These are phyloP conservation scores for Candida incommunis DNA, from an alignment of 805 yeast genomes.

Conservation along the genomic window DNA sequence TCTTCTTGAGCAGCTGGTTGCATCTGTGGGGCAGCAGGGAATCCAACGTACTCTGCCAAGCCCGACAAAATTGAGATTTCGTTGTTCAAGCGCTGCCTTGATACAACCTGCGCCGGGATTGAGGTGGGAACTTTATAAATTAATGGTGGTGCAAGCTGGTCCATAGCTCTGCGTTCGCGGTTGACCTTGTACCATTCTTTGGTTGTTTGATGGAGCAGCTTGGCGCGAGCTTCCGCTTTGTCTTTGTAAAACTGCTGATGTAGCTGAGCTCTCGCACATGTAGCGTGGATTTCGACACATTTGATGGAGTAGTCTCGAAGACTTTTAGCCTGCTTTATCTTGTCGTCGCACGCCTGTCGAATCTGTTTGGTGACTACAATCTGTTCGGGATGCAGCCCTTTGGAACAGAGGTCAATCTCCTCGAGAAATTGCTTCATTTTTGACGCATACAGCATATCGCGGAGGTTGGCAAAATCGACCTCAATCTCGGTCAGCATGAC, in stretches of 20 bases:
- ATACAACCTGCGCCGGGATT: constrained; percentile 40
- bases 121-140: constrained; percentile 27
- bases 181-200: constrained; percentile 85
- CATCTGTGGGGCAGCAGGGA: constrained; percentile 72
- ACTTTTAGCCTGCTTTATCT: constrained; percentile 35
- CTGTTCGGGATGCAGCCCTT: constrained; percentile 87
- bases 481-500: constrained; percentile 69
- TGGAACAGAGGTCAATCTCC: constrained; percentile 74
- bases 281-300: constrained; percentile 69
- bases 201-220: constrained; percentile 59
- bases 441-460: constrained; percentile 77
- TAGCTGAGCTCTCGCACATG: constrained; percentile 60
- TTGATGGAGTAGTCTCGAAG: constrained; percentile 51
- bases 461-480: constrained; percentile 66
- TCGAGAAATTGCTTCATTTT: constrained; percentile 62
- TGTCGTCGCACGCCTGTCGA: constrained; percentile 59
- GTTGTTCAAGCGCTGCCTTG: constrained; percentile 49
- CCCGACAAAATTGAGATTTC: constrained; percentile 64
- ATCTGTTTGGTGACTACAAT: constrained; percentile 56
- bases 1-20: constrained; percentile 57
- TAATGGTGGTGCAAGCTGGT: constrained; percentile 38
- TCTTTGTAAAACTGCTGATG: constrained; percentile 74
- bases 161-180: constrained; percentile 74
- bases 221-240: constrained; percentile 49
- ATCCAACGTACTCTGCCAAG: constrained; percentile 49